Evolutionary conservation across 495 filamentous ascomycete genomes (phyloP).

Genomic region (Penicillium desertorum): DNA sequence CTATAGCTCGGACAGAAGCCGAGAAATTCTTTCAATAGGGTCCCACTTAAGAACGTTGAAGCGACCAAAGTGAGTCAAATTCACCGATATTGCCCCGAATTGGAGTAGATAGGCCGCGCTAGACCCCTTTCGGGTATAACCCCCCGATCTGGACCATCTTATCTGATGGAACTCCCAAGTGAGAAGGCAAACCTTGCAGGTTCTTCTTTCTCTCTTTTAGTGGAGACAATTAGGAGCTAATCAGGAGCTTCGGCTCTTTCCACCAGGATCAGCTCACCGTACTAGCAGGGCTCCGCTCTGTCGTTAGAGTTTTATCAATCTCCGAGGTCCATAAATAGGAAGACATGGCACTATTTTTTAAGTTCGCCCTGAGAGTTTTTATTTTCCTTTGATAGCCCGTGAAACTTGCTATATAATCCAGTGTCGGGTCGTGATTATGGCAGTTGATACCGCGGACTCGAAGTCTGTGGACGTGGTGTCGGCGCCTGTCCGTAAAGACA

Average conservation of each 20-base stretch:
- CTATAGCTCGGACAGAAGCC: neutral
- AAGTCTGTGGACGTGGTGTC: constrained; percentile 19
- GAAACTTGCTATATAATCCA: neutral
- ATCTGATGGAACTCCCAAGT: constrained; percentile 6
- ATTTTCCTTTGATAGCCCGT: neutral
- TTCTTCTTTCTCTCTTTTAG: neutral
- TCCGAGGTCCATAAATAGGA: constrained; percentile 4
- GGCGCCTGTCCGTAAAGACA: constrained; percentile 5
- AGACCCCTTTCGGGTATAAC: neutral
- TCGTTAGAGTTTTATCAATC: constrained; percentile 5
- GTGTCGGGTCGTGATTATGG: constrained; percentile 9
- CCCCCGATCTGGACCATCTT: constrained; percentile 2
- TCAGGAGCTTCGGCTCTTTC: neutral
- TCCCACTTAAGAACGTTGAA: neutral
- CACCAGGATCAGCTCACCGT: neutral
- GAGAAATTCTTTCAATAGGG: neutral
- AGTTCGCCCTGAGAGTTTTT: neutral
- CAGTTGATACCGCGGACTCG: constrained; percentile 8
- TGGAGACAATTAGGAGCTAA: neutral
- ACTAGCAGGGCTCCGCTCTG: neutral
- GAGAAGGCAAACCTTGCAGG: neutral
- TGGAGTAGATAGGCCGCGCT: neutral
- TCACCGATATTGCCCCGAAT: constrained; percentile 5
- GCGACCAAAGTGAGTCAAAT: neutral
- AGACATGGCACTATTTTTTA: neutral